Base-by-base conservation (phyloP, 2,329 filamentous ascomycete species). In the Alternaria burnsii region DNA sequence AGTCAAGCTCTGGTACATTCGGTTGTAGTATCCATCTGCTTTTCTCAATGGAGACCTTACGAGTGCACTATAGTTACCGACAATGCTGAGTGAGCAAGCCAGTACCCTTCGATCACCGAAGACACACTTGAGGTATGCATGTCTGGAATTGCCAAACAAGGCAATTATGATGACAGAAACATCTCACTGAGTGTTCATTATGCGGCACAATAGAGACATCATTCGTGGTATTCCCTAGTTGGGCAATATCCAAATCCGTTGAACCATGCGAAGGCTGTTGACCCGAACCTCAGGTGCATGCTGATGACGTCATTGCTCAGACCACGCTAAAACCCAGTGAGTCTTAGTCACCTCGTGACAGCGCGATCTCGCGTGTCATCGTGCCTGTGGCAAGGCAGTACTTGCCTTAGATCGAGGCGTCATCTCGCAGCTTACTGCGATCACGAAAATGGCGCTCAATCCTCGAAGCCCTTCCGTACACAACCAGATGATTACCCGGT, bases 401-500 rank as follows among this genome's bases (percentile, higher is more conserved):
- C 41, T 47, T 60, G 26, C 14, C 32, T 30, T 20, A 18, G 48
- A 61, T 65, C 46, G 57, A 55, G 52, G 58, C 41, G 55, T 48
- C 51, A 36, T 30, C 44, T 52, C 41, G 50, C 59, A 54, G 48
- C 48, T 52, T 52, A 26, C 43, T 59, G 28, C 30, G 40, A 50
- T 38, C 14, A 58, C 66, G 66, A 58, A 16, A 62, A 78, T 78
- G 75, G 72, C 67, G 22, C 69, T 84, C 67, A 76, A 78, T 64
- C 66, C 73, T 53, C 77, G 76, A 69, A 80, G 74, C 55, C 70
- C 78, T 40, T 81, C 81, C 5, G 80, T 81, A 61, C 80, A 83
- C 64, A 83, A 83, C 71, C 77, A 77, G 40, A 84, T 84, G 82
- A 77, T 81, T 34, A 80, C 80, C n/a, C 71, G 73, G 46, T 77